A percentile compares a stretch with the other conserved stretches of the same genome.
Conservation (phyloP, 768 basidiomycete genomes). For the Hericium rajendrae region DNA sequence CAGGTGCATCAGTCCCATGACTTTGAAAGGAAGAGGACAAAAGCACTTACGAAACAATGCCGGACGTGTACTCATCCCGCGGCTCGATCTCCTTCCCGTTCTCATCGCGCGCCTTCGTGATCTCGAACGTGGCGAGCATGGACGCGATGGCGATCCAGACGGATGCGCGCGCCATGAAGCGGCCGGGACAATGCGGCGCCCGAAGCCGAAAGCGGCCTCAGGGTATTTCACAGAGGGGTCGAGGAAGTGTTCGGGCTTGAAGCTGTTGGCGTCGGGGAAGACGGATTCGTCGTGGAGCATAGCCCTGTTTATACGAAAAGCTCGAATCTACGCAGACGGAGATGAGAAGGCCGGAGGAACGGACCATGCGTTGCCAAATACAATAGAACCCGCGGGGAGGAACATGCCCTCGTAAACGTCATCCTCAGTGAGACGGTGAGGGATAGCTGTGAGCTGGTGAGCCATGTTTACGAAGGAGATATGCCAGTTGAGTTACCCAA, state of each 20-base stretch:
- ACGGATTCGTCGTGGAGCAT: conserved; percentile 20
- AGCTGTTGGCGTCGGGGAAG: conserved; percentile 20
- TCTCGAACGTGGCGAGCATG: conserved; percentile 11
- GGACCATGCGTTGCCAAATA: background rate
- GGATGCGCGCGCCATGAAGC: conserved; percentile 14
- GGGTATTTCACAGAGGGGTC: background rate
- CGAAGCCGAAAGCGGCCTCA: conserved; percentile 10
- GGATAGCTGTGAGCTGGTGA: background rate
- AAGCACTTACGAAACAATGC: conserved; percentile 11
- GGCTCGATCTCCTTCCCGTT: conserved; percentile 13
- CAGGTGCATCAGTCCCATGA: background rate
- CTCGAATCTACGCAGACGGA: no score
- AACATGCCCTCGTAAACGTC: background rate
- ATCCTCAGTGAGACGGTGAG: background rate
- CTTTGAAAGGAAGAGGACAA: conserved; percentile 2
- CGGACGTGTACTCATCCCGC: conserved; percentile 7
- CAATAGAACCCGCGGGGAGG: background rate
- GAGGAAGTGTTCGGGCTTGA: conserved; percentile 22
- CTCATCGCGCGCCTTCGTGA: conserved; percentile 9
- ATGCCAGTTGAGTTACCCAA: background rate
- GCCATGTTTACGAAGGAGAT: background rate
- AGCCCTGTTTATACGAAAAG: conserved; percentile 1
- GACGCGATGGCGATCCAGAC: conserved; percentile 11
- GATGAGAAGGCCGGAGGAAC: background rate
- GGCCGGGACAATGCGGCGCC: conserved; percentile 13